Conservation (phyloP, 257 asterid species). For the Buddleja alternifolia region DNA sequence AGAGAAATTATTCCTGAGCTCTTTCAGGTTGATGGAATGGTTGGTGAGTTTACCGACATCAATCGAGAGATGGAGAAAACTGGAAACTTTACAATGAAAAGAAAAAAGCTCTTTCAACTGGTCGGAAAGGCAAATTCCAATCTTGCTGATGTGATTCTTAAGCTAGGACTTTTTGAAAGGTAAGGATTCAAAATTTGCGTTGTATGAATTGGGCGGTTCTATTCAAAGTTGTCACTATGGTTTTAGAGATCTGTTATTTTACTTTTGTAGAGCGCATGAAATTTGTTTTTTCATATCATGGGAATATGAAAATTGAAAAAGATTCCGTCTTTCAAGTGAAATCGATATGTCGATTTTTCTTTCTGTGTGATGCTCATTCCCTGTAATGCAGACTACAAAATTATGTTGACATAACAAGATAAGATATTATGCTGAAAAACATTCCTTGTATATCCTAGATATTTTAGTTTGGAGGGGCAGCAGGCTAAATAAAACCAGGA, state of each 20-base stretch:
- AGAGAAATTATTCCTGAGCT: not conserved
- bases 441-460: no score
- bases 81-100: conserved; percentile 90
- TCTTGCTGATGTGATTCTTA: conserved; percentile 96
- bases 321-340: no score
- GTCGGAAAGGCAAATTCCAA: conserved; percentile 98
- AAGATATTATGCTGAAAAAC: no score
- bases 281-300: no score
- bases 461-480: no score
- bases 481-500: no score
- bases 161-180: conserved; percentile 98
- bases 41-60: conserved; percentile 92
- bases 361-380: no score
- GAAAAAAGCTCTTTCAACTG: conserved; percentile 92
- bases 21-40: conserved; percentile 89
- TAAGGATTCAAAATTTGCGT: conserved; percentile 30
- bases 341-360: no score
- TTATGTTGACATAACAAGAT: no score
- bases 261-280: no score
- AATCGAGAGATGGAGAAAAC: conserved; percentile 97
- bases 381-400: no score
- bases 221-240: not conserved
- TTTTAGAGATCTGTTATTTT: not conserved
- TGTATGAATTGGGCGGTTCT: conserved; percentile 5
- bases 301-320: no score